Evolutionary conservation across 306 rosid species (phyloP).

Genomic region (Rosa lucieae): DNA sequence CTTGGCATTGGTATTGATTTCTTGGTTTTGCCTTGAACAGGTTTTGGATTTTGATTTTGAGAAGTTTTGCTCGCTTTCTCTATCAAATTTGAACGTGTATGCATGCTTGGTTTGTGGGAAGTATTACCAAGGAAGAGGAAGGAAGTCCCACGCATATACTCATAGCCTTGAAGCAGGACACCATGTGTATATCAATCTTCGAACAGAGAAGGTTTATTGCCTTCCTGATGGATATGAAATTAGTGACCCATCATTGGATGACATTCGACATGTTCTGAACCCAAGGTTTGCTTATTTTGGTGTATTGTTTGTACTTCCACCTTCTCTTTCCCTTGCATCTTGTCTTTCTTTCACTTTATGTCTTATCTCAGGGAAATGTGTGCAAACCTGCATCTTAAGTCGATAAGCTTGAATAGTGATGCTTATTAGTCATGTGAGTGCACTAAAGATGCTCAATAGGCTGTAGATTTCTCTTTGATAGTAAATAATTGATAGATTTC

Average conservation of each 20-base stretch:
- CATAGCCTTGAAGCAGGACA: conserved; percentile 98
- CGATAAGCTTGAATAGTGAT: conserved; percentile 8
- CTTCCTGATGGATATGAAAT: conserved; percentile 99
- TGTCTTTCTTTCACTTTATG: conserved; percentile 1
- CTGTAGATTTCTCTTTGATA: neutral
- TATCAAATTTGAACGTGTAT: conserved; percentile 89
- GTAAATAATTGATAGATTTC: neutral
- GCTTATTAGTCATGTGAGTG: conserved; percentile 17
- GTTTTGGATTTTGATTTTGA: conserved; percentile 99
- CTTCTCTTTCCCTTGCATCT: conserved; percentile 1
- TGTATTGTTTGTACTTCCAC: conserved; percentile 13
- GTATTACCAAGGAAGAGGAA: conserved; percentile 97
- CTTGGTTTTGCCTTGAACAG: conserved; percentile 34
- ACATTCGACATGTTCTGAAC: conserved; percentile 88
- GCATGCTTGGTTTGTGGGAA: conserved; percentile 97
- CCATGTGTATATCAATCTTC: conserved; percentile 92
- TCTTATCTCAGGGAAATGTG: conserved; percentile 14
- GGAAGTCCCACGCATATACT: conserved; percentile 93
- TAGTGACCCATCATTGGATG: conserved; percentile 94
- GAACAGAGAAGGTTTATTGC: conserved; percentile 91
- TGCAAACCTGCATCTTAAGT: conserved; percentile 7
- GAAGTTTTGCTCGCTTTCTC: conserved; percentile 87
- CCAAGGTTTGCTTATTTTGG: conserved; percentile 64
- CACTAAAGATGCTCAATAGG: neutral
- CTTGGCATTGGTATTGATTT: conserved; percentile 1